Evolutionary conservation across 148 eudicot genomes (phyloP).

Genomic region (Chenopodium suecicum): DNA sequence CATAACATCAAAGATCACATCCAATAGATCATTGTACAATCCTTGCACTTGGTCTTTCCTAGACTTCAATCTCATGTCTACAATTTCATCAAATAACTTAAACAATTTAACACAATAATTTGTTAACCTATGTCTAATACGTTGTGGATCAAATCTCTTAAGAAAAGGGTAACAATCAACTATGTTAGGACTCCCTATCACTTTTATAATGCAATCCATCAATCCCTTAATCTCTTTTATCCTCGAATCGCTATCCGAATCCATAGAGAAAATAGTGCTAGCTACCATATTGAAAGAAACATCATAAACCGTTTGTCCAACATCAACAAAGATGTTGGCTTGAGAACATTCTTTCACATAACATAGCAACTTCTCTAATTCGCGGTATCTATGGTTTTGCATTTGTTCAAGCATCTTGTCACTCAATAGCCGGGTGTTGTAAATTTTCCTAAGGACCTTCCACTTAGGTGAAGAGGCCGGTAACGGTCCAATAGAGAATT

Average conservation of each 20-base stretch:
- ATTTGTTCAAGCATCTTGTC: conserved; percentile 12
- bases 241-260: conserved; percentile 1
- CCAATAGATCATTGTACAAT: conserved; percentile 7
- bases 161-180: conserved; percentile 41
- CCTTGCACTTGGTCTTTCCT: not conserved
- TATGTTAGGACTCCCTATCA: conserved; percentile 41
- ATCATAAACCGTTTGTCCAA: conserved; percentile 6
- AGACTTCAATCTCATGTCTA: not conserved
- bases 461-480: not conserved
- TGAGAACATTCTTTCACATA: not conserved
- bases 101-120: conserved; percentile 46
- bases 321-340: not conserved
- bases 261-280: conserved; percentile 13
- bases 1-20: conserved; percentile 9
- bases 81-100: conserved; percentile 39
- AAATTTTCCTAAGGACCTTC: not conserved
- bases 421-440: conserved; percentile 5
- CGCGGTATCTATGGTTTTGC: not conserved
- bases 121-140: conserved; percentile 37
- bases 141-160: conserved; percentile 41
- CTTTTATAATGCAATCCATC: conserved; percentile 12
- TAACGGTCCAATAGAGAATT: conserved; percentile 7
- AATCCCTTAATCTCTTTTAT: conserved; percentile 5
- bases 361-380: not conserved
- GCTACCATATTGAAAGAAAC: conserved; percentile 16